Base-by-base conservation (phyloP, 1,284 basidiomycete genomes). In the Cystobasidium sp. region DNA sequence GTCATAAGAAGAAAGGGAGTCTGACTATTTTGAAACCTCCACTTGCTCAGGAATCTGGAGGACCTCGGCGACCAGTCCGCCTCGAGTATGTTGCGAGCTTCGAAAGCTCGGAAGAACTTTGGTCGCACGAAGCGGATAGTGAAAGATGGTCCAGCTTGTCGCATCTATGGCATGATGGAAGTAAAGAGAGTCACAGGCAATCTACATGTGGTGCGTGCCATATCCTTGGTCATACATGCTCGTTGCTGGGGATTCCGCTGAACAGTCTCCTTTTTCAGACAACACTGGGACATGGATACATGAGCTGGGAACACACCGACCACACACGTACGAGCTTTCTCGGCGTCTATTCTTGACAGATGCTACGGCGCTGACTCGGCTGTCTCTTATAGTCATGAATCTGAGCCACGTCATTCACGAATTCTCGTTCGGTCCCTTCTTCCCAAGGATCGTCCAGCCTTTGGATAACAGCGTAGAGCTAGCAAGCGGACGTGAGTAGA, bases 391-490 rank as follows among this genome's bases (percentile, higher is more conserved):
- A 96, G 92, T 90, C 76, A 97, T 99, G 93, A 98, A 99, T 81
- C 86, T 98, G 44, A 93, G 93, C 1, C 96, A 99, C 83, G 90
- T 97, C 74, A 93, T 98, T 78, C 91, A 91, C 76, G 96, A 98
- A 83, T 96, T 97, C 82, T 97, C 94, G 1, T 98, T 98, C 79
- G 96, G 96, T 0, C 92, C 94, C 0, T 91, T 92, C 85, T 98
- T 97, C 85, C 96, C 96, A 0, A 91, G 94, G 66, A 98, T 99
- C 75, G 87, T 89, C 0, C 96, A 99, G 82, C 96, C 96, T 3
- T 87, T 99, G 46, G 96, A 98, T 80, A 89, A 93, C 80, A 80
- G 77, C 70, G 90, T 92, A 75, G 94, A 97, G 81, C 82, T 90
- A 0, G 90, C 95, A 0, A 82, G 88, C 46, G 86, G 94, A 56